Conservation (phyloP, 2,329 filamentous ascomycete genomes). For the Bretziella fagacearum region DNA sequence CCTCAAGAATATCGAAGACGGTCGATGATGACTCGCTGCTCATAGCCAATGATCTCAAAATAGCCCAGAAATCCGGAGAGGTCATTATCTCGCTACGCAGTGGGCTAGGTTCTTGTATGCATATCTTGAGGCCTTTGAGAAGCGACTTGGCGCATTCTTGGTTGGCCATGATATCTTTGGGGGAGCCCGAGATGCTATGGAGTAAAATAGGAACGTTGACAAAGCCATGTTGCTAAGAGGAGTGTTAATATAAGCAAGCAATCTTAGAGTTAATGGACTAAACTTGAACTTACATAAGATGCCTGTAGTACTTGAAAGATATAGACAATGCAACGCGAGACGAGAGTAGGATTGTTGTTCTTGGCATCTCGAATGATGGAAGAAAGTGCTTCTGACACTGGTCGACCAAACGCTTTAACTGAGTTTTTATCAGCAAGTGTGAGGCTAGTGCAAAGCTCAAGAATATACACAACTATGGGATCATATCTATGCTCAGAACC, state of each 20-base stretch:
- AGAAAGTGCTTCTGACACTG: slow-evolving; percentile 65
- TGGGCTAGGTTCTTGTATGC: slow-evolving; percentile 59
- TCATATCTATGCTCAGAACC: slow-evolving; percentile 54
- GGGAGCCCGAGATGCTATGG: slow-evolving; percentile 78
- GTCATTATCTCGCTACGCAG: slow-evolving; percentile 86
- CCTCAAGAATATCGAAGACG: slow-evolving; percentile 78
- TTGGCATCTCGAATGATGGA: slow-evolving; percentile 62
- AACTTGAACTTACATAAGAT: slow-evolving; percentile 56
- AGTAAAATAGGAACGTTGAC: slow-evolving; percentile 82
- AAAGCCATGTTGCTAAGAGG: slow-evolving; percentile 74
- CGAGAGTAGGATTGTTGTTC: slow-evolving; percentile 64
- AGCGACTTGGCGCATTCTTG: slow-evolving; percentile 44
- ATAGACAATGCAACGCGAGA: slow-evolving; percentile 76
- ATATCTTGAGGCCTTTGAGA: slow-evolving; percentile 61
- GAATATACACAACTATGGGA: slow-evolving; percentile 70
- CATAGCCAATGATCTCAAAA: slow-evolving; percentile 58
- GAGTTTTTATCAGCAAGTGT: slow-evolving; percentile 60
- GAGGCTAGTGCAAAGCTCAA: slow-evolving; percentile 76
- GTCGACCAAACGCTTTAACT: slow-evolving; percentile 55
- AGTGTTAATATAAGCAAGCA: slow-evolving; percentile 17
- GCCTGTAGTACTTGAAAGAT: slow-evolving; percentile 64
- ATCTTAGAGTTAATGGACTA: neutral
- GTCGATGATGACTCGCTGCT: slow-evolving; percentile 53
- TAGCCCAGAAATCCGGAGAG: slow-evolving; percentile 93
- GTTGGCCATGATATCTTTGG: slow-evolving; percentile 47